Conservation (phyloP, 2,329 filamentous ascomycete species). For the Alternaria burnsii region DNA sequence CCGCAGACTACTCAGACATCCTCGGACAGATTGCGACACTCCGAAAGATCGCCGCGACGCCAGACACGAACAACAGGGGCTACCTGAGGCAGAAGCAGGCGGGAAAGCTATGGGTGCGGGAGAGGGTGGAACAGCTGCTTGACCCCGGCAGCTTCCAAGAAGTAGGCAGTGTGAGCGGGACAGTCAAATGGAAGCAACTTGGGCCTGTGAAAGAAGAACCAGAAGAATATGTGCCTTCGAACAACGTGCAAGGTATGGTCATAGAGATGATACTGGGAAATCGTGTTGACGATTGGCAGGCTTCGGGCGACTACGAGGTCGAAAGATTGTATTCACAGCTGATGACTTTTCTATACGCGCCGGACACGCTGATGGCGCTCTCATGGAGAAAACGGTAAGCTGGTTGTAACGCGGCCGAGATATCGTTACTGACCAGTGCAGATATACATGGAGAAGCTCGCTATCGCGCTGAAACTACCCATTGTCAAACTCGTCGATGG, state of each 20-base stretch:
- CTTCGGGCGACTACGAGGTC: constrained; percentile 61
- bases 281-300: constrained; percentile 35
- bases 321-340: constrained; percentile 67
- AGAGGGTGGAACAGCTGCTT: constrained; percentile 66
- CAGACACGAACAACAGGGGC: constrained; percentile 62
- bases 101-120: constrained; percentile 72
- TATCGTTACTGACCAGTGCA: constrained; percentile 27
- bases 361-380: constrained; percentile 69
- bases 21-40: constrained; percentile 65
- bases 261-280: not conserved
- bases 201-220: constrained; percentile 58
- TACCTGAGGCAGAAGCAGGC: constrained; percentile 70
- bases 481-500: constrained; percentile 72
- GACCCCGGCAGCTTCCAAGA: constrained; percentile 66
- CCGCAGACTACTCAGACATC: constrained; percentile 69
- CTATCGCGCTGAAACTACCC: constrained; percentile 64
- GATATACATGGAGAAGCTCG: constrained; percentile 69
- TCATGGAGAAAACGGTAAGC: constrained; percentile 63
- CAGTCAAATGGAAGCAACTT: constrained; percentile 65
- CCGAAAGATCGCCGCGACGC: constrained; percentile 62
- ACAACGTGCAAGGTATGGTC: constrained; percentile 65
- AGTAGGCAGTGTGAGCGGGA: constrained; percentile 68
- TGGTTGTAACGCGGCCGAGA: not conserved
- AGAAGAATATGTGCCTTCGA: constrained; percentile 64
- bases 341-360: constrained; percentile 71